Percentiles rank a stretch among this genome's conserved stretches.
phyloP scores from a whole-genome alignment of 2,329 filamentous ascomycete species.

The Beauveria pseudobassiana region DNA sequence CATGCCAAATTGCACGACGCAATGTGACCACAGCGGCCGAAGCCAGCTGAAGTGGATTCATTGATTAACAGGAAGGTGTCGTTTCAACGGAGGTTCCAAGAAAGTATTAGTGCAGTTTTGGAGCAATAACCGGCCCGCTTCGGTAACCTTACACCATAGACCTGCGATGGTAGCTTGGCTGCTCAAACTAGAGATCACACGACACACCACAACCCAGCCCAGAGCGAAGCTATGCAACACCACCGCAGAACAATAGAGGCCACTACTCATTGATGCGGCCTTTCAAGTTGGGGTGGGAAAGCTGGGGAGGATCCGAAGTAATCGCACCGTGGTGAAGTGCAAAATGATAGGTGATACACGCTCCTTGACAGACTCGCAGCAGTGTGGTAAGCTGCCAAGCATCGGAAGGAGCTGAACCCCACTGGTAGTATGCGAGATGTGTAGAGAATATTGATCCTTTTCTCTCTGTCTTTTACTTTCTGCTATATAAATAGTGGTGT shows the following conservation, averaged over 20 bases:
- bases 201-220: neutral
- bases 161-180: neutral
- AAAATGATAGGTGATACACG: too few relatives aligned
- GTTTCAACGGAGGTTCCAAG: neutral
- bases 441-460: neutral
- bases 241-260: neutral
- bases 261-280: neutral
- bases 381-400: neutral
- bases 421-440: neutral
- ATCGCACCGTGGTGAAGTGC: neutral
- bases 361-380: too few relatives aligned
- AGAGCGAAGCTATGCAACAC: neutral
- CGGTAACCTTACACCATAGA: neutral
- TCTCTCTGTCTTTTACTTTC: neutral
- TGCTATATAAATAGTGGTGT: neutral
- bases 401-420: neutral
- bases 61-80: neutral
- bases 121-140: neutral
- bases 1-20: neutral
- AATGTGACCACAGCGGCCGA: neutral
- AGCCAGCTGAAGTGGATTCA: neutral
- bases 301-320: neutral
- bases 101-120: neutral
- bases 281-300: too few relatives aligned
- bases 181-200: neutral